phyloP scores from a whole-genome alignment of 2,329 filamentous ascomycete species.

The Colletotrichum sp. region DNA sequence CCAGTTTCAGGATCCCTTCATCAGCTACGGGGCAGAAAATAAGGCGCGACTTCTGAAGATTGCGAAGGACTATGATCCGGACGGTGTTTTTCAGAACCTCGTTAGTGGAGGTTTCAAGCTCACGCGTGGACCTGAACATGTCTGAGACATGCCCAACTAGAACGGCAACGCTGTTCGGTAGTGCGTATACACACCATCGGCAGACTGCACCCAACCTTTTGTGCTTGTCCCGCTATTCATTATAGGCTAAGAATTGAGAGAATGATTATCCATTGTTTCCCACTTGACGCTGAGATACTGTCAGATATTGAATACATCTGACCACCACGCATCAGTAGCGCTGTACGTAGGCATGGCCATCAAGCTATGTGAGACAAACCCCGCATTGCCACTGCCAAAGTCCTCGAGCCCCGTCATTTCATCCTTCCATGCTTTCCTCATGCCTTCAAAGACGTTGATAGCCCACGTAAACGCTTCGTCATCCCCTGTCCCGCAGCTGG shows the following conservation, averaged over 20 bases:
- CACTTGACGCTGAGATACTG: background rate
- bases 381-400: background rate
- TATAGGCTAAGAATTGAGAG: fast-evolving
- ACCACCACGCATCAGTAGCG: background rate
- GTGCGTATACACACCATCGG: background rate
- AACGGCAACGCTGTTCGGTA: background rate
- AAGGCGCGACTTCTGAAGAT: constrained; percentile 34
- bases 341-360: background rate
- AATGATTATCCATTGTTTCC: background rate
- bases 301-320: background rate
- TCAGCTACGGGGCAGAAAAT: constrained; percentile 44
- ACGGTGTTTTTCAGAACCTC: constrained; percentile 38
- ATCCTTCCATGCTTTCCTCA: background rate
- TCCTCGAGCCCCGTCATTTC: background rate
- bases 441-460: background rate
- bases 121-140: background rate
- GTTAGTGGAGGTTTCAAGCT: constrained; percentile 46
- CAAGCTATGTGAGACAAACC: background rate
- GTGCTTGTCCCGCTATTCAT: no score
- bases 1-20: constrained; percentile 37
- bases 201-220: no score
- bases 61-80: constrained; percentile 41
- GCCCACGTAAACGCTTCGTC: background rate
- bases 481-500: background rate
- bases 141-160: fast-evolving